Base-by-base conservation (phyloP, 768 basidiomycete species). In the Pilatotrama ljubarskyi region DNA sequence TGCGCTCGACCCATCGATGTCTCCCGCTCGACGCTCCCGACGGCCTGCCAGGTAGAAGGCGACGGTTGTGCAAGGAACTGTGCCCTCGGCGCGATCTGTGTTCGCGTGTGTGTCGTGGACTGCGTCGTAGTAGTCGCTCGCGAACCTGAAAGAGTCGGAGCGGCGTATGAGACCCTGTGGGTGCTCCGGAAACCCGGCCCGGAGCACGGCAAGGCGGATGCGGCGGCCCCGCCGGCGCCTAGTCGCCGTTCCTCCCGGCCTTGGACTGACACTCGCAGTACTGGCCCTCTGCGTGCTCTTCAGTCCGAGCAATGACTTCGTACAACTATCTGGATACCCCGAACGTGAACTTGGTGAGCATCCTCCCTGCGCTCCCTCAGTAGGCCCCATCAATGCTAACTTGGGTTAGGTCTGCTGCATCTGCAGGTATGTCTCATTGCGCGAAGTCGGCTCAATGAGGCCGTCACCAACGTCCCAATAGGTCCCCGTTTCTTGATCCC, bases 391-490 rank as follows among this genome's bases (percentile, higher is more conserved):
- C 18, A 25, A 43, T 51, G 37, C 29, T 52, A 37, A 51, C n/a
- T n/a, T n/a, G n/a, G n/a, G n/a, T n/a, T 64, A 90, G 90, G 78
- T 86, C 61, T 91, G 90, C 69, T 92, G 89, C 66, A 91, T 91
- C 66, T 91, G 88, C 73, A 83, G 81, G 88, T 86, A 64, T 61
- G 65, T 51, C 9, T 48, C 36, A n/a, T n/a, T 17, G 6, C 13
- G 29, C 20, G 67, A 22, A 10, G 41, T 51, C 37, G 32, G 8
- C 13, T 18, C n/a, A 29, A 88, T 87, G 36, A 41, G 18, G 17
- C 13, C 17, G 11, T 24, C 35, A 25, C 90, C 87, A 22, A 78
- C 80, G 13, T 20, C 3, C n/a, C 26, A 2, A 29, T 38, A 64
- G 66, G 26, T 46, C 58, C 55, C 90, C 92, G 2, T 94, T 95